Evolutionary conservation across 495 filamentous ascomycete genomes (phyloP), one percentile per base, ranked within the genome.

Genomic region (Daldinia childiae): DNA sequence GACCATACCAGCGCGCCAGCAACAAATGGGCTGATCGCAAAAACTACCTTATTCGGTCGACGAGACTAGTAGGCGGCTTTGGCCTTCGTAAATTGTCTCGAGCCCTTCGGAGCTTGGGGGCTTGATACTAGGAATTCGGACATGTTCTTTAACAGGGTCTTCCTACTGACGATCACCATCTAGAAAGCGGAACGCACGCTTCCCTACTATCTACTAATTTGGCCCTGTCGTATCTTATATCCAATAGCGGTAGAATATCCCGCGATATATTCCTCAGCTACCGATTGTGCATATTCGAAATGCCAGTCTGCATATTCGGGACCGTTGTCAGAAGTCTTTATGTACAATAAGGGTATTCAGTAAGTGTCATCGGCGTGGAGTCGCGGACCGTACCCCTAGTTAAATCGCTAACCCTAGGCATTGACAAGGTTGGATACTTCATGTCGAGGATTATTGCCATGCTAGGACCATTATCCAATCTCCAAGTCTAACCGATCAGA

Each of bases 311-410:
- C 43, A 30, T 57, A 17, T 32, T 57, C 9, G 32, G 36, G 41
- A 38, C 57, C 65, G 66, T 69, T 62, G 71, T 73, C 71, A 73
- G 66, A 58, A 73, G 66, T 69, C 64, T 72, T 73, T 15, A 38
- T 17, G 19, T 52, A 55, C 43, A 36, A 36, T 36, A 14, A 36
- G 34, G 34, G 39, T 41, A 41, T 41, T 41, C n/a, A 41, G 38
- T 41, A 41, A 17, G n/a, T 41, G 38, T 41, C 39, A 15, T 17
- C 39, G 39, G 39, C 38, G 39, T 66, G 60, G 58, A 62, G 27
- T 61, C 48, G 41, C 56, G 59, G 61, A 30, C 55, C 64, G 45
- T 14, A 64, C 34, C 62, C 52, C 58, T 34, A 63, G 58, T 55
- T 30, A 11, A 11, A 26, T 21, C 45, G 39, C 6, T 41, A 17